Conservation (phyloP, 768 basidiomycete species). For the Gymnopilus dilepis region DNA sequence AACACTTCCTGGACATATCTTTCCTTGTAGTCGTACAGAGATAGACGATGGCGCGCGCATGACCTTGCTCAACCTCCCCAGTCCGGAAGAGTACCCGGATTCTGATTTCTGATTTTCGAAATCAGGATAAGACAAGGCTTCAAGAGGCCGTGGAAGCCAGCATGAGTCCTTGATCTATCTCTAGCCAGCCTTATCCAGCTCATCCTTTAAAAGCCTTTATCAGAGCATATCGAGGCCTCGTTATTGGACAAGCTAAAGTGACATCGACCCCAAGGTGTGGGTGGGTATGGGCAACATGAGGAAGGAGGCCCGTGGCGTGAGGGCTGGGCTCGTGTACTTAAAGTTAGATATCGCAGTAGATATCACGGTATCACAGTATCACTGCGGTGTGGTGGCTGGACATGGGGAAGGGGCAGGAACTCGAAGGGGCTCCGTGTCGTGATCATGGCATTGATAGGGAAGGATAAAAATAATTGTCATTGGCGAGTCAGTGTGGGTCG, state of each 20-base stretch:
- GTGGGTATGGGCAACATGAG: not conserved
- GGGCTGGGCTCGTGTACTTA: no score
- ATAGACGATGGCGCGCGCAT: not conserved
- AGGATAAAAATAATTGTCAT: constrained; percentile 6
- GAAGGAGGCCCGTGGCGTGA: not conserved
- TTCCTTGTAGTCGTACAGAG: no score
- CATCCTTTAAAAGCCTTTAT: not conserved
- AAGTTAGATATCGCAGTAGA: no score
- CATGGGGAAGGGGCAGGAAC: not conserved
- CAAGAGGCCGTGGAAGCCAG: no score
- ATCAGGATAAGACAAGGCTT: not conserved
- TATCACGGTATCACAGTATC: no score
- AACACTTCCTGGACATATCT: no score
- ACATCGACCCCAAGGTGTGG: not conserved
- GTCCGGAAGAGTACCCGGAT: not conserved
- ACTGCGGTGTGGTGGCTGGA: no score
- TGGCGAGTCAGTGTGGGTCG: not conserved
- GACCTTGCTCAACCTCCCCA: not conserved
- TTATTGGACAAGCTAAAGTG: not conserved
- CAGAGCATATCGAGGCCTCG: no score
- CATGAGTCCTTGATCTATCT: no score
- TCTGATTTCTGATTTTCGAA: not conserved
- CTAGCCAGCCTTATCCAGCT: no score
- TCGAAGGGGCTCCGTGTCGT: no score
- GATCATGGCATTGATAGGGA: no score